Base-by-base conservation (phyloP, 2,329 filamentous ascomycete genomes). In the Aureobasidium sp. region DNA sequence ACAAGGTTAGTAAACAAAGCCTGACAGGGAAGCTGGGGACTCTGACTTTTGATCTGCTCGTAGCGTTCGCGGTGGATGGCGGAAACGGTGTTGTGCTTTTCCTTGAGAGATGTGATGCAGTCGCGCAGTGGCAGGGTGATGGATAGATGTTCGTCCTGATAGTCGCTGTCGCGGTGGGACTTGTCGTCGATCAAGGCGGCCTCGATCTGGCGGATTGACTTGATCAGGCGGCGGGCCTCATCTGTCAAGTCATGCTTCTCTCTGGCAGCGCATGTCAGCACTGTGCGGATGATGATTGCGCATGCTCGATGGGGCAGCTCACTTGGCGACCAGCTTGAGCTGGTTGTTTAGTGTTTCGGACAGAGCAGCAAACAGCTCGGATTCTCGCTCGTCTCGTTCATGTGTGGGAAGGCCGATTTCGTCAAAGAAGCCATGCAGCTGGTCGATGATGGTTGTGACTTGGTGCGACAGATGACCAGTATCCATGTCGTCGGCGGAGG, bases 401-500 rank as follows among this genome's bases (percentile, higher is more conserved):
- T 96, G 91, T 70, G 80, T 86, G 32, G 93, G 85, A n/a, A 99
- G 89, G 63, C 94, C 94, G 71, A 99, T 99, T 73, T 99, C 93
- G 74, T 99, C 94, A 71, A 97, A 99, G 62, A 97, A 84, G 66
- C 89, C 89, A 76, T 97, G 93, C 64, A 99, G 83, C 77, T 97
- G 91, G 75, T 85, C 86, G 73, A 97, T 91, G 72, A 96, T 97
- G 70, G 85, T 91, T 68, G 91, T 94, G 77, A 99, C 90, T 84
- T 97, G 94, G 75, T 95, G 91, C 69, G 91, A 89, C 72, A 97
- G 82, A 76, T 95, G 95, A 74, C 89, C 90, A 63, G 92, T 91
- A 77, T 97, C 92, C 86, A 97, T 96, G 59, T 63, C 36, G 57
- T 63, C 57, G 57, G 15, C 66, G 66, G 52, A 48, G 44, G 54